Evolutionary conservation across 805 yeast genomes (phyloP), one percentile per base, ranked within the genome.

Genomic region (Kodamaea sagamina): DNA sequence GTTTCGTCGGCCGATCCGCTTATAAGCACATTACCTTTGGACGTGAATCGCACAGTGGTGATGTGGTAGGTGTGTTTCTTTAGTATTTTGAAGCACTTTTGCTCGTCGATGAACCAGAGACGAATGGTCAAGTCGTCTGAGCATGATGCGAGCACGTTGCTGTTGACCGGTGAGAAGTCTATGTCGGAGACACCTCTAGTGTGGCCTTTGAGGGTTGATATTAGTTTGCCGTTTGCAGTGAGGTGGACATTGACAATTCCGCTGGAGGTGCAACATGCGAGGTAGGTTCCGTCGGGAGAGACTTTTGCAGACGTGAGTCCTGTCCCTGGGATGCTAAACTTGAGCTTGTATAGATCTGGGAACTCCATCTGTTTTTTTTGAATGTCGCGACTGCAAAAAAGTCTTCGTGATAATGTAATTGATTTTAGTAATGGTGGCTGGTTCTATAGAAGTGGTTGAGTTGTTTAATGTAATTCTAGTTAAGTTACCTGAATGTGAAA

Each of bases 1-100:
- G 92, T 88, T 58, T 92, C 98, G 62, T 92, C 99, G 39, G 93
- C 79, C 1, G 95, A 81, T 0, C 96, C 95, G 32, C 90, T 78
- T 17, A 86, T 80, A 11, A 93, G 59, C 16, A 93, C 62, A 48
- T 88, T 86, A 0, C 97, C 96, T 58, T 83, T 84, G 29, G 71
- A 62, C 49, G 80, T 86, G 67, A 82, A 92, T 41, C 72, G 72
- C 4, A 89, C 63, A n/a, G 84, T 71, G 1, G 87, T 82, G 8
- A 89, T 87, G 46, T 88, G 92, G 49, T 82, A 92, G 0, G 96
- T 88, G 57, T 92, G 99, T 5, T 95, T 90, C 39, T 74, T 68
- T 24, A 89, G 63, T 4, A 77, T 62, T 40, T 72, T 67, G 19
- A 79, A 57, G 43, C 80, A 71, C 47, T 75, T 74, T 4, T 78